These are phyloP conservation scores for Suillus brevipes DNA, from an alignment of 768 basidiomycete species.

Conservation along the genomic window DNA sequence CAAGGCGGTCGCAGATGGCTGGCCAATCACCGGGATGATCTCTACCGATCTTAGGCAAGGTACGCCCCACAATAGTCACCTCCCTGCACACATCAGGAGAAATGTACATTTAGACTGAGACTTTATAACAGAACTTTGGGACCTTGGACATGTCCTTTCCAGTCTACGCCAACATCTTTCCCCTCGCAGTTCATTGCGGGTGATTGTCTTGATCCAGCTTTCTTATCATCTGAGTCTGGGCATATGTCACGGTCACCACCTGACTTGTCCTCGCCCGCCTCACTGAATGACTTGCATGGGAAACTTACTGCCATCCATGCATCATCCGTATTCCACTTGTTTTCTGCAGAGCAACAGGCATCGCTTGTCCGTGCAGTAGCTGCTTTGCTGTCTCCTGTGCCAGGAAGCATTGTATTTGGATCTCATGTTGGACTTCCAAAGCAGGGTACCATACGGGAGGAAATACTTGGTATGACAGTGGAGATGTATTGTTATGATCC, in stretches of 20 bases:
- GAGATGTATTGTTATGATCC: constrained; percentile 27
- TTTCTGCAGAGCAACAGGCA: constrained; percentile 8
- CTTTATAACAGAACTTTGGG: constrained; percentile 52
- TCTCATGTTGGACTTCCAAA: constrained; percentile 21
- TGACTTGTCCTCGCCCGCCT: constrained; percentile 33
- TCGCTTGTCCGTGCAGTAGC: constrained; percentile 19
- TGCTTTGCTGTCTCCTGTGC: constrained; percentile 27
- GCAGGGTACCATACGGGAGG: constrained; percentile 11
- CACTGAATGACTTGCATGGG: constrained; percentile 47
- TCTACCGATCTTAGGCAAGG: constrained; percentile 41
- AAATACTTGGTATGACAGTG: constrained; percentile 7
- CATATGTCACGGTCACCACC: constrained; percentile 20
- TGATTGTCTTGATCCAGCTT: constrained; percentile 48
- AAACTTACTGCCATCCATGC: constrained; percentile 51
- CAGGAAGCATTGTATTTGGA: constrained; percentile 34
- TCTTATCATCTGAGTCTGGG: constrained; percentile 36
- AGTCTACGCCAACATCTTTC: constrained; percentile 49
- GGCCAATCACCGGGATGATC: constrained; percentile 37
- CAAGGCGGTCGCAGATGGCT: constrained; percentile 43
- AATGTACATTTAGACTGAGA: neutral
- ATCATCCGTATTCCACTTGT: constrained; percentile 45
- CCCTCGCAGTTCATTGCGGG: constrained; percentile 57
- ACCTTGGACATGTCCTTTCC: constrained; percentile 64
- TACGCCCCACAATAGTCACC: constrained; percentile 12
- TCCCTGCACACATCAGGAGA: too few species aligned